Evolutionary conservation across 306 rosid species (phyloP), one percentile per base, ranked within the genome.

Genomic region (Amphicarpaea edgeworthii): DNA sequence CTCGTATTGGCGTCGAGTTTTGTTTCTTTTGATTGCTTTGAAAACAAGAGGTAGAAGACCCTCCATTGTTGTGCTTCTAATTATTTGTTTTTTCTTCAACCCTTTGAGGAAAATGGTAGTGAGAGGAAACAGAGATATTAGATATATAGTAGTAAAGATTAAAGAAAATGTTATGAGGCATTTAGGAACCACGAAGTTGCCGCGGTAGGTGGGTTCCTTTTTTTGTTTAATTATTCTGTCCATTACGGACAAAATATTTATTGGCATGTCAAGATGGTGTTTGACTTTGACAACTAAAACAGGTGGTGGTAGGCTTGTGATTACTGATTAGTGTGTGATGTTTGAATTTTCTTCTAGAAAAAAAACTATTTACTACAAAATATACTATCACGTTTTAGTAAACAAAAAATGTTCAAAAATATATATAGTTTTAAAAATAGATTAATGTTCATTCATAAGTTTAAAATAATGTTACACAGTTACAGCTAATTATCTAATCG

Each of bases 1-100:
- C 68, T 85, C 64, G 3, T 85, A 85, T 4, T 78, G 73, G 3
- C 83, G 17, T 73, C 83, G 47, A 6, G 76, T 85, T 58, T 16
- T 66, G 75, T 65, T 81, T 55, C 12, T 85, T 83, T 78, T 85
- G 30, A 85, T 45, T 46, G 83, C 88, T 81, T 46, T 85, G 57
- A 0, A 69, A 45, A 85, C 76, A 65, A 85, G 26, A 63, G 88
- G 88, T 3, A 85, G 37, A 78, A 85, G 79, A 74, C 88, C 88
- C 61, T 85, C 88, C 88, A n/a, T n/a, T n/a, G n/a, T n/a, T n/a
- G n/a, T n/a, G n/a, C n/a, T n/a, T n/a, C n/a, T n/a, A n/a, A n/a
- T n/a, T n/a, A n/a, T n/a, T n/a, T n/a, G n/a, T n/a, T n/a, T 40
- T 5, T 28, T 17, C n/a, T 40, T 63, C 28, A 38, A 23, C 42